These are phyloP conservation scores for Paraconiothyrium brasiliense DNA, from an alignment of 2,329 filamentous ascomycete genomes.

Conservation along the genomic window DNA sequence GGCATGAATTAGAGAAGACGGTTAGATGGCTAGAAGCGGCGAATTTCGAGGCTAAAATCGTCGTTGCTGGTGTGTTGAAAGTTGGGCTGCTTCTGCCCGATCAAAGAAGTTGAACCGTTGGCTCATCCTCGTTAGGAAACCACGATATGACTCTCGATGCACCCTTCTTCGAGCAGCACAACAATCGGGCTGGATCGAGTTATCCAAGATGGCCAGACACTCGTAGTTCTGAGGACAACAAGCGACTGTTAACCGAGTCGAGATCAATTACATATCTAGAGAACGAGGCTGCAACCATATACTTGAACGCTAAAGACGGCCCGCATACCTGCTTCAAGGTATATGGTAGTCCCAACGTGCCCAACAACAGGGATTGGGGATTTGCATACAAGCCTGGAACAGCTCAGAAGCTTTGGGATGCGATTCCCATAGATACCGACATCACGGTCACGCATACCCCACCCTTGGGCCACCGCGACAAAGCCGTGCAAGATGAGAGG, in stretches of 20 bases:
- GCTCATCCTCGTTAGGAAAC: slow-evolving; percentile 64
- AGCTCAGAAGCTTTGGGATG: slow-evolving; percentile 64
- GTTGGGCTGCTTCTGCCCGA: too few relatives aligned
- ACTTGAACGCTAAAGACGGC: slow-evolving; percentile 63
- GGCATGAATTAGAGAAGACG: slow-evolving; percentile 65
- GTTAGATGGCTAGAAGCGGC: slow-evolving; percentile 73
- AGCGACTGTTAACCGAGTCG: slow-evolving; percentile 60
- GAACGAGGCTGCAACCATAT: slow-evolving; percentile 65
- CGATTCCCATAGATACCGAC: slow-evolving; percentile 69
- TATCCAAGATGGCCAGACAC: slow-evolving; percentile 65
- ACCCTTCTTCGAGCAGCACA: slow-evolving; percentile 64
- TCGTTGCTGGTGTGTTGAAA: slow-evolving; percentile 67
- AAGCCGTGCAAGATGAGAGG: slow-evolving; percentile 36
- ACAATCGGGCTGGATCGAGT: slow-evolving; percentile 52
- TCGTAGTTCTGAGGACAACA: slow-evolving; percentile 64
- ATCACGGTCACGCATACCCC: slow-evolving; percentile 78
- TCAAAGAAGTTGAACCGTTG: not conserved
- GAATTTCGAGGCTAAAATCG: slow-evolving; percentile 74
- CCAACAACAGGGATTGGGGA: slow-evolving; percentile 66
- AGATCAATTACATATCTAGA: slow-evolving; percentile 70
- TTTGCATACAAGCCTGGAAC: slow-evolving; percentile 67
- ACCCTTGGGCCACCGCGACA: slow-evolving; percentile 67
- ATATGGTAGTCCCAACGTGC: slow-evolving; percentile 77
- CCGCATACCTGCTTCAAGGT: slow-evolving; percentile 70
- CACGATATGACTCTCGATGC: slow-evolving; percentile 77